phyloP scores from a whole-genome alignment of 331 rosid species.

The Pyrus hybrid region DNA sequence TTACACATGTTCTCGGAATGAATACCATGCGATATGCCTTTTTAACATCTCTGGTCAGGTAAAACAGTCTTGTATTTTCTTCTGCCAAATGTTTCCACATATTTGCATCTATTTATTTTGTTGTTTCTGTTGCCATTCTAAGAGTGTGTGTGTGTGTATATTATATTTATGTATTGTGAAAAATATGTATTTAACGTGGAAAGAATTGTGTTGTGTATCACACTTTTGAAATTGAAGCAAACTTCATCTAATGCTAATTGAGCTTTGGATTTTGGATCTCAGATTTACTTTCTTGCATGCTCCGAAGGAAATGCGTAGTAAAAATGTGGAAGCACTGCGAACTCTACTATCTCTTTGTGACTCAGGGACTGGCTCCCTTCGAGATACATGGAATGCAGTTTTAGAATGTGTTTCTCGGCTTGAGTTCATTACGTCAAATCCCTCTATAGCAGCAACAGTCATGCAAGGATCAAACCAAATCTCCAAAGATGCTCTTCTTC shows the following conservation, averaged over 20 bases:
- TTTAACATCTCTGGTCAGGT: slow-evolving; percentile 95
- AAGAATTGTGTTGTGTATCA: not conserved
- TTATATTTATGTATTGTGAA: not conserved
- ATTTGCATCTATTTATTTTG: not conserved
- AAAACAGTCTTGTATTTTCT: slow-evolving; percentile 2
- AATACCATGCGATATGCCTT: slow-evolving; percentile 99
- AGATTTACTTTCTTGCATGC: slow-evolving; percentile 99
- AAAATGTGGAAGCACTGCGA: slow-evolving; percentile 93
- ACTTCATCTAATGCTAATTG: slow-evolving; percentile 1
- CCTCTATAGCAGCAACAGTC: slow-evolving; percentile 78
- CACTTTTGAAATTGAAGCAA: not conserved
- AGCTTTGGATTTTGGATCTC: slow-evolving; percentile 32
- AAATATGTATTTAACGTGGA: not conserved
- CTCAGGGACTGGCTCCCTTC: slow-evolving; percentile 75
- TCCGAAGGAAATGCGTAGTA: slow-evolving; percentile 99
- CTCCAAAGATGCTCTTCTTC: slow-evolving; percentile 90
- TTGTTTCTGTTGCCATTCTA: not conserved
- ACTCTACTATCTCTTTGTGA: slow-evolving; percentile 74
- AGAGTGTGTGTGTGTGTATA: not conserved
- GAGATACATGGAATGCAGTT: slow-evolving; percentile 99
- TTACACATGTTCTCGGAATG: slow-evolving; percentile 92
- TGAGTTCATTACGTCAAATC: slow-evolving; percentile 76
- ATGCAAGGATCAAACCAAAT: slow-evolving; percentile 98
- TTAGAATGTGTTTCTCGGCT: slow-evolving; percentile 97
- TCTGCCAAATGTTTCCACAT: not conserved